Evolutionary conservation across 2,329 filamentous ascomycete genomes (phyloP).

Genomic region (Neophaeococcomyces aloes): DNA sequence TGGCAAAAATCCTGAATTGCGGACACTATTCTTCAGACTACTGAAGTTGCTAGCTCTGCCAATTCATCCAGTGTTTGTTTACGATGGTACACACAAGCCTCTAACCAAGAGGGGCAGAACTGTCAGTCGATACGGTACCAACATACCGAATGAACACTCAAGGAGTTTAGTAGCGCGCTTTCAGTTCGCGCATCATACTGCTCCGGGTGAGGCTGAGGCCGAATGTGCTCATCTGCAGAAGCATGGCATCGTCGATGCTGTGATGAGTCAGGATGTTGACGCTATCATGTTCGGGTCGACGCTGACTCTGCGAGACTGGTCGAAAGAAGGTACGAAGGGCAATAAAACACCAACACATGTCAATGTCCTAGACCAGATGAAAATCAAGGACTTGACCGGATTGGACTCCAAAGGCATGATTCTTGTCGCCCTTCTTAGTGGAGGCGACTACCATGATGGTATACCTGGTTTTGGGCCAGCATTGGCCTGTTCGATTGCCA

Average conservation of each 20-base stretch:
- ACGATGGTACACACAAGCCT: conserved; percentile 78
- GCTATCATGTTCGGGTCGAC: conserved; percentile 94
- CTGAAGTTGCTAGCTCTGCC: conserved; percentile 63
- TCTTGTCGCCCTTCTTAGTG: conserved; percentile 84
- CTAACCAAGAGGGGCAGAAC: conserved; percentile 79
- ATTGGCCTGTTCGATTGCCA: conserved; percentile 78
- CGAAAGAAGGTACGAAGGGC: conserved; percentile 55
- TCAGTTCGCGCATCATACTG: conserved; percentile 72
- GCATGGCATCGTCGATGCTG: conserved; percentile 77
- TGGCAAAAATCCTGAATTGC: conserved; percentile 77
- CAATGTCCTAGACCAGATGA: conserved; percentile 60
- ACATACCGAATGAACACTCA: conserved; percentile 58
- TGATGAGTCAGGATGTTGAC: conserved; percentile 92
- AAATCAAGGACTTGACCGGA: conserved; percentile 47
- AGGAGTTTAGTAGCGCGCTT: conserved; percentile 78
- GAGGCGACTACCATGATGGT: conserved; percentile 86
- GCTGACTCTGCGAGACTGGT: conserved; percentile 70
- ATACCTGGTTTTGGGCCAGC: conserved; percentile 81
- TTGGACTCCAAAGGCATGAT: conserved; percentile 85
- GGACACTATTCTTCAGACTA: conserved; percentile 87
- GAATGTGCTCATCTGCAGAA: conserved; percentile 83
- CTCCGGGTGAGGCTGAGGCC: conserved; percentile 89
- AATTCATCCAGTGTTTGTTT: conserved; percentile 83
- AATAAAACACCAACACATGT: conserved; percentile 72
- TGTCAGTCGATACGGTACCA: conserved; percentile 46